phyloP scores from a whole-genome alignment of 805 yeast species.

The Metschnikowia lochheadii region DNA sequence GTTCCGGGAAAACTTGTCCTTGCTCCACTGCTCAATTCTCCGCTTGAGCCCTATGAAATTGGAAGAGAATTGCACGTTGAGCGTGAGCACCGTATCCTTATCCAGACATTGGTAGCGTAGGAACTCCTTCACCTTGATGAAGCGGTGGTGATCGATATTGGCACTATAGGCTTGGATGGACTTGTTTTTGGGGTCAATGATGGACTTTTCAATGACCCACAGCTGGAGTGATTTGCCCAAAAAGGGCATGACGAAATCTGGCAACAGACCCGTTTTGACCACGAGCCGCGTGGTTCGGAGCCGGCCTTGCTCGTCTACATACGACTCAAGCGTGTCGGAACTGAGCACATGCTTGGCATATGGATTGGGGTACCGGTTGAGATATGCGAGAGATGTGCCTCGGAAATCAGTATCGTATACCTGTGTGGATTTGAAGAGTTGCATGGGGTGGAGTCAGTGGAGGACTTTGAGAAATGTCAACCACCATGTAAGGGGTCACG shows the following conservation, averaged over 20 bases:
- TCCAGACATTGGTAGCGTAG: conserved; percentile 45
- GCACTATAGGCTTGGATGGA: conserved; percentile 67
- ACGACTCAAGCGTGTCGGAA: conserved; percentile 66
- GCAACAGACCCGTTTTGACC: conserved; percentile 75
- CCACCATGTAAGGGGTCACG: not conserved
- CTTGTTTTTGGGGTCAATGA: conserved; percentile 58
- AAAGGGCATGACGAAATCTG: conserved; percentile 72
- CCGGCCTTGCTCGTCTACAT: conserved; percentile 58
- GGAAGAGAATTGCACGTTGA: conserved; percentile 65
- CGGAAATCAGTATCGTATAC: conserved; percentile 60
- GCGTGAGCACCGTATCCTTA: conserved; percentile 44
- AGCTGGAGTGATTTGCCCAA: conserved; percentile 60
- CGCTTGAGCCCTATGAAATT: conserved; percentile 66
- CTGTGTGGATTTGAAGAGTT: conserved; percentile 54
- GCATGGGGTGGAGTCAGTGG: conserved; percentile 23
- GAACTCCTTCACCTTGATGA: conserved; percentile 75
- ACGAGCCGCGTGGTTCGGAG: conserved; percentile 71
- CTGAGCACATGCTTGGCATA: conserved; percentile 81
- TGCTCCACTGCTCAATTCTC: conserved; percentile 81
- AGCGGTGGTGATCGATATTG: conserved; percentile 77
- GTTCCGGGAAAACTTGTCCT: conserved; percentile 63
- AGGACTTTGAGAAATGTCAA: not conserved
- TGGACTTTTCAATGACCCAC: conserved; percentile 77
- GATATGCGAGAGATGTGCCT: conserved; percentile 72
- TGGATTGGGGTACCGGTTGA: conserved; percentile 64